Evolutionary conservation across 176 grass and related monocot genomes (phyloP).

Genomic region (Triticum monococcum): DNA sequence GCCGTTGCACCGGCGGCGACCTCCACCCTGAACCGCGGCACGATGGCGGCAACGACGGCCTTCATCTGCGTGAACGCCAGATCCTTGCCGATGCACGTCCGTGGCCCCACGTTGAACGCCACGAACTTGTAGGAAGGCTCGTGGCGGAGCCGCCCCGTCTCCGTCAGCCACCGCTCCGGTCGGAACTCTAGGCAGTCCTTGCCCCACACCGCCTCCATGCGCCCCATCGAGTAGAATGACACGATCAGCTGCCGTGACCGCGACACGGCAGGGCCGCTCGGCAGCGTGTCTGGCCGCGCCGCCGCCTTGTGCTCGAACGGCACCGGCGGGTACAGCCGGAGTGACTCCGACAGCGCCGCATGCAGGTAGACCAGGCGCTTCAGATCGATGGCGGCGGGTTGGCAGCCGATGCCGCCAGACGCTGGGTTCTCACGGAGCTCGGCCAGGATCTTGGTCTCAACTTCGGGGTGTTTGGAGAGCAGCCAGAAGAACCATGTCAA

Average conservation of each 20-base stretch:
- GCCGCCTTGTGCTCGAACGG: constrained; percentile 65
- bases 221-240: background rate
- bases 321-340: constrained; percentile 73
- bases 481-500: constrained; percentile 88
- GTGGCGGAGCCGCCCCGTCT: constrained; percentile 43
- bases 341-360: constrained; percentile 35
- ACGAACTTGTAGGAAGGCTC: constrained; percentile 23
- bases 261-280: too few relatives aligned
- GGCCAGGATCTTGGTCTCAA: constrained; percentile 53
- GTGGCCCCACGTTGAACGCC: too few relatives aligned
- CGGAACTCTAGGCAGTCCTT: constrained; percentile 75
- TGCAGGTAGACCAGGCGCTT: too few relatives aligned
- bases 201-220: constrained; percentile 82
- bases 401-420: background rate
- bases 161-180: constrained; percentile 71
- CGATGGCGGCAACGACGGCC: too few relatives aligned
- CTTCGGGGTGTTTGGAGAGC: constrained; percentile 52
- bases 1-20: too few relatives aligned
- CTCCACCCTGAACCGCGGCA: too few relatives aligned
- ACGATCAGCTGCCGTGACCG: too few relatives aligned
- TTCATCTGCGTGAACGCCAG: too few relatives aligned
- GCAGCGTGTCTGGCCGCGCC: too few relatives aligned
- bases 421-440: constrained; percentile 30
- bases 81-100: too few relatives aligned
- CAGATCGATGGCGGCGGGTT: too few relatives aligned